Evolutionary conservation across 331 rosid species (phyloP).

Genomic region (Spiraea crenata): DNA sequence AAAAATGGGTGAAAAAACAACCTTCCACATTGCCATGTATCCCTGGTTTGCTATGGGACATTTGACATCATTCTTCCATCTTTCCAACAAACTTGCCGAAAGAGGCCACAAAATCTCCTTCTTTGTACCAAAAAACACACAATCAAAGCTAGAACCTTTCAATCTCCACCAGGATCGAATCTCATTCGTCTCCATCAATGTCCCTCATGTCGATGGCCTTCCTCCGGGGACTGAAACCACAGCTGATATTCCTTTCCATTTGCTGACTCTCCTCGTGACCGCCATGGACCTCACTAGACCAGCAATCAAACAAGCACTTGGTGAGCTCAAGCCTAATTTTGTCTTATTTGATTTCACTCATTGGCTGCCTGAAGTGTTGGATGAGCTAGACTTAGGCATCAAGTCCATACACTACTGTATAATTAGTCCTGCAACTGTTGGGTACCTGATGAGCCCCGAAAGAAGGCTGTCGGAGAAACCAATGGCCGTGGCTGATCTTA

Average conservation of each 20-base stretch:
- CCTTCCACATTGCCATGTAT: slow-evolving; percentile 48
- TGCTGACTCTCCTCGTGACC: slow-evolving; percentile 30
- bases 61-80: slow-evolving; percentile 42
- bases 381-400: slow-evolving; percentile 20
- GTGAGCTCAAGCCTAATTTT: slow-evolving; percentile 40
- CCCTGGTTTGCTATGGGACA: slow-evolving; percentile 62
- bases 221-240: slow-evolving; percentile 47
- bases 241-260: slow-evolving; percentile 36
- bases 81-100: slow-evolving; percentile 55
- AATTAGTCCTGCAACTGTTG: slow-evolving; percentile 40
- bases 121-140: slow-evolving; percentile 36
- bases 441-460: slow-evolving; percentile 40
- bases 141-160: slow-evolving; percentile 35
- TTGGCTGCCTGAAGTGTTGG: slow-evolving; percentile 49
- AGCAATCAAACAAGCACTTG: slow-evolving; percentile 25
- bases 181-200: slow-evolving; percentile 44
- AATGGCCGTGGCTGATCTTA: slow-evolving; percentile 21
- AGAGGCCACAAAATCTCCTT: slow-evolving; percentile 48
- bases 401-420: slow-evolving; percentile 37
- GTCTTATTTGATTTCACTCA: slow-evolving; percentile 43
- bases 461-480: slow-evolving; percentile 29
- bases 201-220: slow-evolving; percentile 40
- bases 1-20: background rate
- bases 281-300: slow-evolving; percentile 59
- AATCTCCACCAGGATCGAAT: slow-evolving; percentile 45